Percentiles rank a stretch among this genome's conserved stretches.
Evolutionary conservation across 768 basidiomycete genomes (phyloP).

Genomic region (Lentinus brumalis): DNA sequence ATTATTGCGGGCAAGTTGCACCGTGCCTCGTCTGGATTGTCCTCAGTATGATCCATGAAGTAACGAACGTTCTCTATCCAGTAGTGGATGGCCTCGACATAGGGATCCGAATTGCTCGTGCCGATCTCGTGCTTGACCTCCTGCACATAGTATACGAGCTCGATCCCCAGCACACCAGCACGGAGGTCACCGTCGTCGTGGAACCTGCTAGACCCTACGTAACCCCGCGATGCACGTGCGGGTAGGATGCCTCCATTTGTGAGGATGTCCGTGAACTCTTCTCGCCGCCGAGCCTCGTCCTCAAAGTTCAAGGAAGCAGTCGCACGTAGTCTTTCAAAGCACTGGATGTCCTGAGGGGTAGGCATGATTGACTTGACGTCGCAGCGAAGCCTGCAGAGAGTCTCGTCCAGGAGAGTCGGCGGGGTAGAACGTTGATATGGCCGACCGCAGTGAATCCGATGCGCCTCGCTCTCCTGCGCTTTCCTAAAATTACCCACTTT

Average conservation of each 20-base stretch:
- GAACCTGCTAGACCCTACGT: background rate
- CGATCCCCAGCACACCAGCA: background rate
- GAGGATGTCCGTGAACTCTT: background rate
- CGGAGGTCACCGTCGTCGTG: background rate
- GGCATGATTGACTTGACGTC: background rate
- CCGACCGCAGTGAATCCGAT: background rate
- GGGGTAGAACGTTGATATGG: background rate
- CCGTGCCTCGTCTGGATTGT: background rate
- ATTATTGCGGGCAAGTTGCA: background rate
- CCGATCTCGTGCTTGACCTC: background rate
- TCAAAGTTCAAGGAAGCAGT: background rate
- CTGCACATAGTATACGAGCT: background rate
- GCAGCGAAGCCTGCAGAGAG: background rate
- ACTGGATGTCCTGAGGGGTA: background rate
- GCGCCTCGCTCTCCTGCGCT: background rate
- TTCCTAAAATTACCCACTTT: background rate
- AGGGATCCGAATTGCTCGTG: background rate
- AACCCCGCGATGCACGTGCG: background rate
- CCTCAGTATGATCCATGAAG: background rate
- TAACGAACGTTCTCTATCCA: background rate
- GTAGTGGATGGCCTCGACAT: constrained; percentile 1
- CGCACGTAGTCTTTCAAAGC: background rate
- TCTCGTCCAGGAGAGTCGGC: constrained; percentile 1
- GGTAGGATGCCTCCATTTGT: background rate
- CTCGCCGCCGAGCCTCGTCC: background rate